Evolutionary conservation across 2,329 filamentous ascomycete species (phyloP).

Genomic region (Byssochlamys sp.): DNA sequence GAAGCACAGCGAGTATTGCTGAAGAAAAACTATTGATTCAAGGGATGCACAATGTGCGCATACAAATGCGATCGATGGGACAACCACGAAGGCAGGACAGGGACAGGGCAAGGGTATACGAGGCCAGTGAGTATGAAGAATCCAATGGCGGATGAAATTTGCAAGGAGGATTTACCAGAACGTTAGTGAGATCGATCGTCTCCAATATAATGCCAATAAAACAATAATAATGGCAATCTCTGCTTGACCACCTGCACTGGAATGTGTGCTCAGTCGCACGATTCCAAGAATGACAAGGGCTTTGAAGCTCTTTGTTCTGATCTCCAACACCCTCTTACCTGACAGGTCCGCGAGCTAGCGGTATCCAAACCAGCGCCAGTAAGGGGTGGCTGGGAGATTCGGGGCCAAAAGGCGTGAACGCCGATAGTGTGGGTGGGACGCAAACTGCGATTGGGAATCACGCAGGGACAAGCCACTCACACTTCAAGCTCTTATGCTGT

Average conservation of each 20-base stretch:
- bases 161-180: background rate
- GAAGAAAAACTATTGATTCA: background rate
- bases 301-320: background rate
- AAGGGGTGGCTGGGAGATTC: constrained; percentile 14
- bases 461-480: constrained; percentile 21
- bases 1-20: background rate
- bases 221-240: background rate
- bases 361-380: background rate
- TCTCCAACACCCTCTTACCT: background rate
- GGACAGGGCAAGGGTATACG: constrained; percentile 7
- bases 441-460: constrained; percentile 11
- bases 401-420: constrained; percentile 6
- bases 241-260: background rate
- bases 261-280: background rate
- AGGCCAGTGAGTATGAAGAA: constrained; percentile 11
- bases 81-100: constrained; percentile 3
- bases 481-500: background rate
- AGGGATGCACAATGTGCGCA: background rate
- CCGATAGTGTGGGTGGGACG: constrained; percentile 6
- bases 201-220: background rate
- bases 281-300: background rate
- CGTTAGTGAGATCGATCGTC: background rate
- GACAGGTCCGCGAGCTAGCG: background rate
- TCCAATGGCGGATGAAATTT: constrained; percentile 1
- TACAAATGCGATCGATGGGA: background rate